Percentiles rank a stretch among this genome's conserved stretches.
Conservation (phyloP, 129 eudicot species). For the Cynara cardunculus region DNA sequence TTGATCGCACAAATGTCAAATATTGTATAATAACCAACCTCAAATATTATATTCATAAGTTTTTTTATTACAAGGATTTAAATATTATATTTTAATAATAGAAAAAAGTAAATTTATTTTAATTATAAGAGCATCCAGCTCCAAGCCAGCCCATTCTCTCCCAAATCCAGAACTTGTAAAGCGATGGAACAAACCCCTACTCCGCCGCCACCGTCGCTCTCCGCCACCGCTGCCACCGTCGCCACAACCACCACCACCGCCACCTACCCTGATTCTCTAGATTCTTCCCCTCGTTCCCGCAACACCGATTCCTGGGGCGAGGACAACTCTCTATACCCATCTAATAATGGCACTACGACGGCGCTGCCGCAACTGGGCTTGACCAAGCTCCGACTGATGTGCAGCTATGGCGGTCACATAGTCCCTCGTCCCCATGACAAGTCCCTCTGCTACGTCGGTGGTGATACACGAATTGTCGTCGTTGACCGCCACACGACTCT, state of each 20-base stretch:
- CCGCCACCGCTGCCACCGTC: conserved; percentile 8
- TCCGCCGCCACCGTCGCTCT: conserved; percentile 29
- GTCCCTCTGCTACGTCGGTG: conserved; percentile 43
- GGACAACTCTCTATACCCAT: conserved; percentile 25
- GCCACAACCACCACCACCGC: conserved; percentile 13
- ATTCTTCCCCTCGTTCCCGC: conserved; percentile 44
- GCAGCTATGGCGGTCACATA: conserved; percentile 54
- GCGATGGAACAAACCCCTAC: conserved; percentile 49
- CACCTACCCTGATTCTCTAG: conserved; percentile 41
- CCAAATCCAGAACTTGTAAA: conserved; percentile 13
- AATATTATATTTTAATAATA: neutral
- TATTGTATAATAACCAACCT: no score
- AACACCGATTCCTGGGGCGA: conserved; percentile 67
- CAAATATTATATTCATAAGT: neutral
- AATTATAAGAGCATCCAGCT: conserved; percentile 30
- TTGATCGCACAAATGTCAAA: no score
- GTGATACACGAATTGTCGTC: conserved; percentile 50
- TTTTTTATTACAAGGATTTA: neutral
- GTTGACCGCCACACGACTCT: conserved; percentile 40
- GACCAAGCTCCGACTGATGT: conserved; percentile 43
- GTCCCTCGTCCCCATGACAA: conserved; percentile 55
- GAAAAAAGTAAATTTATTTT: conserved; percentile 16
- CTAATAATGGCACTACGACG: conserved; percentile 19
- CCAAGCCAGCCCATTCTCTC: conserved; percentile 26
- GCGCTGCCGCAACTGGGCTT: conserved; percentile 28